Conservation (phyloP, 768 basidiomycete genomes). For the Chalciporus pseudorubinellus region DNA sequence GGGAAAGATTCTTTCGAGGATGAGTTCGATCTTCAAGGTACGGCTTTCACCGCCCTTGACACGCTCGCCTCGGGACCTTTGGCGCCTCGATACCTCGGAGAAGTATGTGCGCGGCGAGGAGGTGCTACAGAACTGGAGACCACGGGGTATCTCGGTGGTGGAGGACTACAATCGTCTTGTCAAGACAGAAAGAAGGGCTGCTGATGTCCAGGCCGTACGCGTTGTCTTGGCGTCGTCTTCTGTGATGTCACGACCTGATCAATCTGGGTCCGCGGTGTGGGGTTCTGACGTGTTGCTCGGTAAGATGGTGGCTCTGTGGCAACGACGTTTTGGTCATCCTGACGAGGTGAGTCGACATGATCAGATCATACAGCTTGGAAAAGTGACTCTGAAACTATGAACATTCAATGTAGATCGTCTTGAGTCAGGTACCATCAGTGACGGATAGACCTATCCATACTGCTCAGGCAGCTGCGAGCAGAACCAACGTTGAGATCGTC, state of each 20-base stretch:
- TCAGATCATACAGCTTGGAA: not conserved
- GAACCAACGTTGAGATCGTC: slow-evolving; percentile 47
- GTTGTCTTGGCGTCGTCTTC: slow-evolving; percentile 64
- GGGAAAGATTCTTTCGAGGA: slow-evolving; percentile 72
- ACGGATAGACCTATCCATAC: slow-evolving; percentile 35
- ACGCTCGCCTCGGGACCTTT: slow-evolving; percentile 83
- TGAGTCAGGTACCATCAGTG: slow-evolving; percentile 69
- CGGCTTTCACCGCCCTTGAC: slow-evolving; percentile 80
- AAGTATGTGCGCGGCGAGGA: slow-evolving; percentile 96
- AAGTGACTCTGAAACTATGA: slow-evolving; percentile 12
- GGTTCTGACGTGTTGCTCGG: slow-evolving; percentile 61
- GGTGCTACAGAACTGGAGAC: slow-evolving; percentile 75
- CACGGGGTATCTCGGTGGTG: slow-evolving; percentile 84
- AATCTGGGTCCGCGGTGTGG: slow-evolving; percentile 57
- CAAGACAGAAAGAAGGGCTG: slow-evolving; percentile 67
- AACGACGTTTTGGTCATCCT: slow-evolving; percentile 72
- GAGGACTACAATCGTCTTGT: slow-evolving; percentile 80
- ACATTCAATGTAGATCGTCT: slow-evolving; percentile 57
- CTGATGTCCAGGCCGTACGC: slow-evolving; percentile 88
- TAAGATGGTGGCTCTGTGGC: slow-evolving; percentile 78
- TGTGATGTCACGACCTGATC: slow-evolving; percentile 41
- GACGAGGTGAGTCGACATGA: slow-evolving; percentile 56
- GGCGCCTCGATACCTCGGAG: slow-evolving; percentile 92
- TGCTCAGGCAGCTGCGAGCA: slow-evolving; percentile 28
- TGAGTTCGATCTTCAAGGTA: slow-evolving; percentile 82